Evolutionary conservation across 1,284 basidiomycete genomes (phyloP), one percentile per base, ranked within the genome.

Genomic region (Marasmius fiardii): DNA sequence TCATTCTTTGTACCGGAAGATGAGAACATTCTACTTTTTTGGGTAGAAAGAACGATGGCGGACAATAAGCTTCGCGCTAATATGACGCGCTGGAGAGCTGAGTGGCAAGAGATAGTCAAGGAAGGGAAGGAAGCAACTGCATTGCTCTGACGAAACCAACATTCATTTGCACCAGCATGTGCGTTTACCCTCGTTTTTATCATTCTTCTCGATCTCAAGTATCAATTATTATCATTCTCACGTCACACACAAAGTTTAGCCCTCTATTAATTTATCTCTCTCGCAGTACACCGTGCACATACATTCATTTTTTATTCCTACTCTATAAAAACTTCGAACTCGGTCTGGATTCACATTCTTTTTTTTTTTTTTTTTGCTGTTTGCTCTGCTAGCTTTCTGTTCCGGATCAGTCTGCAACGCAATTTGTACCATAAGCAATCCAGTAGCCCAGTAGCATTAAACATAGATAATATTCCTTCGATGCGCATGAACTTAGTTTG

Each of bases 1-100:
- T 94, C 92, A 7, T 95, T 93, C 73, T 98, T 95, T 66, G 85
- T 96, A 4, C 89, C 92, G 1, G 90, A 95, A 68, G 86, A 93
- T 66, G 94, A 97, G 61, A 84, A 97, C 64, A 74, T 75, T 1
- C 75, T 95, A 39, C 71, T 97, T 62, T 69, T 74, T 1, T 98
- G 93, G 93, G 85, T 96, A 53, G 81, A 84, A 61, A 85, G 81
- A 59, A 79, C 87, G 58, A 76, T 95, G 11, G 78, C 75, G 18
- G 83, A 91, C 71, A 82, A 80, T 68, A 90, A 86, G 61, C 70
- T 95, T 44, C 76, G 86, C 51, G 68, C 74, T n/a, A 81, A 76
- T 60, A 93, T 97, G 78, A 68, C 66, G 35, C 70, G 64, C 49
- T 95, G 90, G 91, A 75, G 90, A 58, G 67, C 68, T 50, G 85